Base-by-base conservation (phyloP, 1,284 basidiomycete species). In the Irpex sp. region DNA sequence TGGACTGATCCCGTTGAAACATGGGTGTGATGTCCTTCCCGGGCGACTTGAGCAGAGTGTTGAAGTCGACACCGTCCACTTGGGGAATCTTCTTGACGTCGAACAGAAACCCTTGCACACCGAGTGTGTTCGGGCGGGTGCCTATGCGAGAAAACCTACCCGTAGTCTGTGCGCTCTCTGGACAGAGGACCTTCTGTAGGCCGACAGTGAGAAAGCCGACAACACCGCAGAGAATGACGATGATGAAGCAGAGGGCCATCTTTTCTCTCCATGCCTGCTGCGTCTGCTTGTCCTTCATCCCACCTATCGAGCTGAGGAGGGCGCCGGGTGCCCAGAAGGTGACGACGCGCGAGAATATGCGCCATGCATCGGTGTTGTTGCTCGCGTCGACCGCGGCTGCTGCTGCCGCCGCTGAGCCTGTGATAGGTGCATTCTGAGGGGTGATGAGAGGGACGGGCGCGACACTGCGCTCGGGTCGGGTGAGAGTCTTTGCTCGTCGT, bases 221-320 rank as follows among this genome's bases (percentile, higher is more conserved):
- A 57, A 84, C 77, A 21, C 81, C 89, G 68, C 95, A 97, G 26
- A 98, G 77, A 26, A 94, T 37, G 63, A 87, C 69, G 60, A 95
- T 92, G 71, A 97, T 89, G 75, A 91, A 87, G 75, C 95, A 98
- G 6, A 99, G 83, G 5, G 95, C 88, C 64, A 98, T 88, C 81
- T 99, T 99, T 78, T 99, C 97, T 69, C 97, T 86, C 97, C 97
- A 99, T 0, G 97, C 97, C 77, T 98, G 94, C 67, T 88, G 83
- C 63, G 87, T 81, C 59, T 85, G 80, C 72, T 84, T 84, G 74
- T 95, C 93, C 71, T 86, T 89, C 75, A 98, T 83, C 57, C 95
- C 94, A 62, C 90, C 91, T 4, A 93, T 65, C 11, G 88, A 85
- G 21, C 83, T 78, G 61, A 98, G 84, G 13, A 96, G 73, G 67